Conservation (phyloP, 2,329 filamentous ascomycete genomes). For the Sporothrix luriei region DNA sequence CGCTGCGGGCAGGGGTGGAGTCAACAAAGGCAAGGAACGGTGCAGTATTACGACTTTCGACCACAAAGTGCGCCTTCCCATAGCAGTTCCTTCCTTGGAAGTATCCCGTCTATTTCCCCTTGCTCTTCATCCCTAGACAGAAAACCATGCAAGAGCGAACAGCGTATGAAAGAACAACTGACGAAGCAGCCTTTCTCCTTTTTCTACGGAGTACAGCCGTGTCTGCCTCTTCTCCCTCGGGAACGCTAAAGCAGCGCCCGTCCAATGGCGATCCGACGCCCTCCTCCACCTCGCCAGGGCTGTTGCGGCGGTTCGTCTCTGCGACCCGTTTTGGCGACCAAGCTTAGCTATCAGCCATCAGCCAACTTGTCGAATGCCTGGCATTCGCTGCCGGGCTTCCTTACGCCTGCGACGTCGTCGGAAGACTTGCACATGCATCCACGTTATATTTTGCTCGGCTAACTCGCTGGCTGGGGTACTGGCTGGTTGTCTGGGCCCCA, state of each 20-base stretch:
- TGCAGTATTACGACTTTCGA: neutral
- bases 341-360: neutral
- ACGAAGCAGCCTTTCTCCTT: neutral
- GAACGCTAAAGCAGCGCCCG: constrained; percentile 24
- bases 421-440: neutral
- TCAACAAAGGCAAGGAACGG: neutral
- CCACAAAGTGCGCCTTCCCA: neutral
- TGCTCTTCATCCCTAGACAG: too few relatives aligned
- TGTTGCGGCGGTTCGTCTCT: neutral
- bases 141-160: too few relatives aligned
- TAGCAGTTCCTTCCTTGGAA: neutral
- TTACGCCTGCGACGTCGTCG: neutral
- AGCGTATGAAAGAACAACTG: neutral
- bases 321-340: constrained; percentile 27
- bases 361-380: neutral
- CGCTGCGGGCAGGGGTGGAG: constrained; percentile 10
- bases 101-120: too few relatives aligned
- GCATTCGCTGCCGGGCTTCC: neutral
- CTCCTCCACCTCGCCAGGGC: neutral
- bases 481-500: too few relatives aligned
- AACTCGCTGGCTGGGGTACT: neutral
- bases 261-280: constrained; percentile 9
- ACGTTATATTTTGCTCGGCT: neutral
- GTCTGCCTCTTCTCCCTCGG: neutral
- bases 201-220: too few relatives aligned